phyloP scores from a whole-genome alignment of 2,329 filamentous ascomycete genomes.

The Tolypocladium cylindrosporum region DNA sequence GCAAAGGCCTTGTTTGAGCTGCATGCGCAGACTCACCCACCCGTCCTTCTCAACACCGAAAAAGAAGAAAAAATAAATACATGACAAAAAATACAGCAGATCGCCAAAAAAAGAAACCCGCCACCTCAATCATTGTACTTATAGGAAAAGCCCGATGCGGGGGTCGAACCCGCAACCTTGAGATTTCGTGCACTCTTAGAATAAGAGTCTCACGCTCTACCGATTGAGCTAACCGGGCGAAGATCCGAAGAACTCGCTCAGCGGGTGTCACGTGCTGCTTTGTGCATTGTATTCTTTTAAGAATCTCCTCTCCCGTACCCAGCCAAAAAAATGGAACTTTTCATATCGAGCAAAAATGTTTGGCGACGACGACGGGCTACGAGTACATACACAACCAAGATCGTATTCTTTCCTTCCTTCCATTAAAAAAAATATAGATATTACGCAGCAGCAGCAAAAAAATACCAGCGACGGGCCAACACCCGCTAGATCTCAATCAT shows the following conservation, averaged over 20 bases:
- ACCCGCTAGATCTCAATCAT: not conserved
- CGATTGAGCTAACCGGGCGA: constrained; percentile 29
- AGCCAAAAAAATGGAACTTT: no score
- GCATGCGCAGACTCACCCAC: not conserved
- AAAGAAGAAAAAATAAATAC: not conserved
- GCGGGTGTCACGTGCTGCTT: not conserved
- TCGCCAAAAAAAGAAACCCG: not conserved
- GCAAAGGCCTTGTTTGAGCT: not conserved
- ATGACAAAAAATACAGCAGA: not conserved
- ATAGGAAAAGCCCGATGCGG: constrained; percentile 22
- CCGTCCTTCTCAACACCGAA: no score
- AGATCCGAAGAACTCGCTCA: not conserved
- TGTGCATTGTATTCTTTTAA: not conserved
- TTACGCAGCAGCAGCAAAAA: not conserved
- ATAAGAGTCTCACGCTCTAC: constrained; percentile 65
- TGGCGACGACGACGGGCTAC: no score
- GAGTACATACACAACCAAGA: no score
- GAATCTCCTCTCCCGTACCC: no score
- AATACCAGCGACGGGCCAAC: not conserved
- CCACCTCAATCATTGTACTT: not conserved
- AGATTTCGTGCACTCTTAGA: constrained; percentile 14
- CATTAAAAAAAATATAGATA: not conserved
- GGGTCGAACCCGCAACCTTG: constrained; percentile 46
- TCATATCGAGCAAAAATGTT: no score
- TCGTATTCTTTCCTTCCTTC: not conserved